phyloP scores from a whole-genome alignment of 495 filamentous ascomycete species.

The Friedmanniomyces endolithicus region DNA sequence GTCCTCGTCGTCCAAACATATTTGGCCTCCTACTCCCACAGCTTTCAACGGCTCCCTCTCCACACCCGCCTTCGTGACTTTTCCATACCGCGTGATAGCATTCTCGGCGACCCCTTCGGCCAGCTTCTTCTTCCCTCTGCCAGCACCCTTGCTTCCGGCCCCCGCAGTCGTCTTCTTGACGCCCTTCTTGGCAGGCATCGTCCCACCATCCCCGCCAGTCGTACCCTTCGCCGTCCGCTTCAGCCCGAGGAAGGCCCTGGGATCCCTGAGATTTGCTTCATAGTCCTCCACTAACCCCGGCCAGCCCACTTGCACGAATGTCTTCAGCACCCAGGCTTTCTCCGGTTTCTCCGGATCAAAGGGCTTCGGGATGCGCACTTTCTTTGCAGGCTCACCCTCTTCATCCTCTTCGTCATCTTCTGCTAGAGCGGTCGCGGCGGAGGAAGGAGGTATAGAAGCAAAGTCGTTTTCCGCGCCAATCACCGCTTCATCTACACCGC shows the following conservation, averaged over 20 bases:
- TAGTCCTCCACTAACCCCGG: constrained; percentile 65
- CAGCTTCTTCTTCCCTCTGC: not conserved
- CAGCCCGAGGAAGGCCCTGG: constrained; percentile 34
- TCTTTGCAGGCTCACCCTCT: constrained; percentile 32
- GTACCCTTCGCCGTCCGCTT: constrained; percentile 6
- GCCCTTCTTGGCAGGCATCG: not conserved
- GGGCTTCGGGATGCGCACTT: constrained; percentile 44
- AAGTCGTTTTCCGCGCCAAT: constrained; percentile 17
- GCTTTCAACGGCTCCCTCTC: not conserved
- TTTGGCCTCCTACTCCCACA: no score
- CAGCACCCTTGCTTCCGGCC: not conserved
- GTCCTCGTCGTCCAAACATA: not conserved
- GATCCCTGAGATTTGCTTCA: constrained; percentile 49
- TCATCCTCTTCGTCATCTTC: constrained; percentile 19
- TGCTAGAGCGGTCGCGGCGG: not conserved
- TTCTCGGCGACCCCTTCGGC: constrained; percentile 7
- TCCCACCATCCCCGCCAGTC: not conserved
- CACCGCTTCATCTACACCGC: constrained; percentile 37
- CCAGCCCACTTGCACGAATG: constrained; percentile 54
- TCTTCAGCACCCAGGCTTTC: constrained; percentile 67
- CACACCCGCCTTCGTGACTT: constrained; percentile 11
- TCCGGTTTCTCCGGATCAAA: constrained; percentile 55
- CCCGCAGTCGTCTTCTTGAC: not conserved
- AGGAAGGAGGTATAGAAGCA: constrained; percentile 10
- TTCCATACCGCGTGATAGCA: constrained; percentile 15